Conservation (phyloP, 2,329 filamentous ascomycete species). For the Passalora sequoiae region DNA sequence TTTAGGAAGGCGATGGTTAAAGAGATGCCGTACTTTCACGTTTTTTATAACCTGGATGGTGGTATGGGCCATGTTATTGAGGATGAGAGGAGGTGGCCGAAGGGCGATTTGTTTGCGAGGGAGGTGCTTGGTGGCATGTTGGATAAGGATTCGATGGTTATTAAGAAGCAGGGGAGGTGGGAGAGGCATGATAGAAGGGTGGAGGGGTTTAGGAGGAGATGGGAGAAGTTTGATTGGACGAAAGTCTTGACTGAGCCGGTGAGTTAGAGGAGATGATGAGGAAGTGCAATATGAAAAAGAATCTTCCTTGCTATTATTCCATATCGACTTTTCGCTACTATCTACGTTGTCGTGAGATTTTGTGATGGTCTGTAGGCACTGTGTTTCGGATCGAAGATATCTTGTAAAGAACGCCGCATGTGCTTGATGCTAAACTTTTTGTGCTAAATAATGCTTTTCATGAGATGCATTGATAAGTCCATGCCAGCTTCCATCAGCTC, state of each 20-base stretch:
- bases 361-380: no score
- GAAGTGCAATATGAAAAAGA: background rate
- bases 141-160: slow-evolving; percentile 71
- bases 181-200: slow-evolving; percentile 60
- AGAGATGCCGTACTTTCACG: slow-evolving; percentile 98
- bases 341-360: background rate
- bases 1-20: slow-evolving; percentile 81
- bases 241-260: slow-evolving; percentile 51
- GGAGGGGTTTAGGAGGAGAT: slow-evolving; percentile 74
- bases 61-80: slow-evolving; percentile 91
- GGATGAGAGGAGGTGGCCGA: slow-evolving; percentile 77
- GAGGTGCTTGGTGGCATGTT: slow-evolving; percentile 92
- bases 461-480: no score
- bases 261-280: background rate
- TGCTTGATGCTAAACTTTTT: no score
- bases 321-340: background rate
- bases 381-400: background rate
- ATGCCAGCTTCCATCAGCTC: no score
- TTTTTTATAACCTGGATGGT: slow-evolving; percentile 89
- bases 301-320: background rate
- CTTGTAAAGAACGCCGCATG: background rate
- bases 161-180: slow-evolving; percentile 91
- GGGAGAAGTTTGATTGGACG: slow-evolving; percentile 92
- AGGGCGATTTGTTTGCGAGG: slow-evolving; percentile 84
- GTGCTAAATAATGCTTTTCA: no score